Evolutionary conservation across 176 grass and related monocot species (phyloP).

Genomic region (Bolboschoenus planiculmis): DNA sequence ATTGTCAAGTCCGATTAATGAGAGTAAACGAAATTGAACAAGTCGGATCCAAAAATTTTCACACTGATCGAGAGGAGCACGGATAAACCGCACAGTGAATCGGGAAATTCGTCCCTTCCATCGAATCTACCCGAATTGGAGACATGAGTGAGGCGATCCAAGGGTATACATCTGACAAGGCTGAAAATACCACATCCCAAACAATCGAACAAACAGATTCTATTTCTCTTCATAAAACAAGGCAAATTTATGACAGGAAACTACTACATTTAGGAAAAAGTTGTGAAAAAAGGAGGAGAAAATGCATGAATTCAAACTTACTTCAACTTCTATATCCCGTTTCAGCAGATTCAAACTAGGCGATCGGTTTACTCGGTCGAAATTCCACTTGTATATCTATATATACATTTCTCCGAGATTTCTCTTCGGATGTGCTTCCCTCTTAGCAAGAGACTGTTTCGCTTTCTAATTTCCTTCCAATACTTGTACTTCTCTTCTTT

Average conservation of each 20-base stretch:
- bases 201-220: not conserved
- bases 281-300: not conserved
- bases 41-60: conserved; percentile 4
- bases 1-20: not conserved
- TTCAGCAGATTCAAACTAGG: not conserved
- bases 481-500: no score
- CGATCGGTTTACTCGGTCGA: not conserved
- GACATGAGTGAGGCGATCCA: not conserved
- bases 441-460: not conserved
- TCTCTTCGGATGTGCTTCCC: not conserved
- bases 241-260: not conserved
- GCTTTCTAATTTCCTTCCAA: not conserved
- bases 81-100: conserved; percentile 11
- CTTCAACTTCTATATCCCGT: not conserved
- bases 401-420: not conserved
- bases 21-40: not conserved
- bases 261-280: not conserved
- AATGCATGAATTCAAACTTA: conserved; percentile 11
- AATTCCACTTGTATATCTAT: not conserved
- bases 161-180: not conserved
- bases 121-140: not conserved
- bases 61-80: not conserved
- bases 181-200: not conserved
- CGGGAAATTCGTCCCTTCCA: not conserved
- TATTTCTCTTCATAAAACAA: conserved; percentile 3